Base-by-base conservation (phyloP, 768 basidiomycete species). In the Agrocybe pediades region DNA sequence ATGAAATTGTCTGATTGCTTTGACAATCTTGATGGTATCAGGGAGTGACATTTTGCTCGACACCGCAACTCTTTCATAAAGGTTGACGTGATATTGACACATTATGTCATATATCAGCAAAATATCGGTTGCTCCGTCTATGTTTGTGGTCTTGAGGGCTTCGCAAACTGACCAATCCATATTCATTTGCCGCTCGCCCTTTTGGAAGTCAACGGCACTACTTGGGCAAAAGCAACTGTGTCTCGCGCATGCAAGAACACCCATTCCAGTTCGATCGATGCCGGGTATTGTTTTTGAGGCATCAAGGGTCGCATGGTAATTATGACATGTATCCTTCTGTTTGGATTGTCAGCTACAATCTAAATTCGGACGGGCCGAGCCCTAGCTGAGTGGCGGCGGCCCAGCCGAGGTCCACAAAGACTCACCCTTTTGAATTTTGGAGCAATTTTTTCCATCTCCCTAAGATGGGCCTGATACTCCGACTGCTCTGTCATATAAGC, bases 1-100 rank as follows among this genome's bases (percentile, higher is more conserved):
- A 48, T 73, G 71, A 15, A 67, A 72, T 1, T 46, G 44, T 1
- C 42, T 30, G 26, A 53, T 53, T n/a, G 41, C 51, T 2, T n/a
- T 27, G 17, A 43, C 41, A 16, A 43, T 43, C 30, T 20, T 17
- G 16, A 51, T 1, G 2, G 6, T 27, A 2, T n/a, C 3, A 3
- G 13, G n/a, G 20, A 17, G 40, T 9, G 16, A 5, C 8, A 30
- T 36, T 40, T 36, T 23, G 9, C 3, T 27, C 21, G 17, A 49
- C 9, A 3, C 36, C 1, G 13, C 21, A 19, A 41, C n/a, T n/a
- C 41, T 8, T 17, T 41, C 21, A 1, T 23, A 2, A 4, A 39
- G 21, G 24, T 49, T 13, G 15, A 49, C 33, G 11, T 20, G 41
- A 15, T 41, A 50, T 42, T 50, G 49, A 20, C 49, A 50, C 9